Percentiles rank a stretch among this genome's conserved stretches.
Evolutionary conservation across 345 rosid species (phyloP).

Genomic region (Iberis pinnata): DNA sequence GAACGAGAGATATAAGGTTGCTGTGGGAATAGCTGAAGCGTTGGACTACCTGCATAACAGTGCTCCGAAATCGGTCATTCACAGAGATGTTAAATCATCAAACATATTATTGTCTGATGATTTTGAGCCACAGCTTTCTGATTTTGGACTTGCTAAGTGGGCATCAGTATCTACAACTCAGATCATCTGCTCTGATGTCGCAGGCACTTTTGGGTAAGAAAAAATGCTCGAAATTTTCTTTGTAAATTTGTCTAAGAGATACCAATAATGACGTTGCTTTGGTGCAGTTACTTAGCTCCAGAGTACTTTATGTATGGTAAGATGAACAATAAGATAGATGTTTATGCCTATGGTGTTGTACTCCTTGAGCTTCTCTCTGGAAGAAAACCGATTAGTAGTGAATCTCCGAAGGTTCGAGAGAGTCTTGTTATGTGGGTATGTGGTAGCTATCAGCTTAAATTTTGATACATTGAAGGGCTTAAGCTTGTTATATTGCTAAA

Average conservation of each 20-base stretch:
- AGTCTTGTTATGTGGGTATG: conserved; percentile 97
- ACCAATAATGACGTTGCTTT: conserved; percentile 2
- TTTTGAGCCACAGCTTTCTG: conserved; percentile 95
- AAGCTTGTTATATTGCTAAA: neutral
- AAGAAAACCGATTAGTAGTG: conserved; percentile 58
- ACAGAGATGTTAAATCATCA: conserved; percentile 94
- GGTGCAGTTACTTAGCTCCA: conserved; percentile 89
- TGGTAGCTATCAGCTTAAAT: neutral
- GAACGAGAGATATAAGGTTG: conserved; percentile 78
- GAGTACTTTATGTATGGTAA: conserved; percentile 94
- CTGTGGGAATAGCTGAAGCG: conserved; percentile 82
- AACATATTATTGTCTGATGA: conserved; percentile 76
- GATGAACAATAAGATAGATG: conserved; percentile 81
- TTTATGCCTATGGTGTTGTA: conserved; percentile 87
- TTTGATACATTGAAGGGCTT: neutral
- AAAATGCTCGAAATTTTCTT: neutral
- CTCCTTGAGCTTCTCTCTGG: conserved; percentile 98
- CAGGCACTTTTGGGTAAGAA: conserved; percentile 93
- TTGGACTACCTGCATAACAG: conserved; percentile 66
- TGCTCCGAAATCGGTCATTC: conserved; percentile 58
- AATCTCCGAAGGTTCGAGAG: conserved; percentile 62
- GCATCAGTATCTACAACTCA: conserved; percentile 48
- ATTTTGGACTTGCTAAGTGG: conserved; percentile 90
- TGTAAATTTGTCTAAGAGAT: conserved; percentile 36
- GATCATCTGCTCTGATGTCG: conserved; percentile 63